Conservation (phyloP, 345 rosid species). For the Ceriops decandra region DNA sequence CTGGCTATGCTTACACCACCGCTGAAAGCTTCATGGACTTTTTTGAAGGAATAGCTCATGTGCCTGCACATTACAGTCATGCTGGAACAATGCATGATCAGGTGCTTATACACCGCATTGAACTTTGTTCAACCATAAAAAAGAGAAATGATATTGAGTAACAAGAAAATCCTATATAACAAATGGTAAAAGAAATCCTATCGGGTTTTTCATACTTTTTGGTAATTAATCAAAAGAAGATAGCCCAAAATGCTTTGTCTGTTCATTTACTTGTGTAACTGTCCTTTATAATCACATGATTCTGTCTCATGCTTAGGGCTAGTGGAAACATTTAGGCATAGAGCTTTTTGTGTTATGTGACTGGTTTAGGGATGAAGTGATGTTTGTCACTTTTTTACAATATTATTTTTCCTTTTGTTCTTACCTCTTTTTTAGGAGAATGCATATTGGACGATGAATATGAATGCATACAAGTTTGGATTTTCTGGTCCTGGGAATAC, state of each 20-base stretch:
- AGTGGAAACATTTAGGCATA: too few species aligned
- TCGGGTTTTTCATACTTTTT: constrained; percentile 17
- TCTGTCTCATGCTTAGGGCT: too few species aligned
- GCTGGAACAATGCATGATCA: constrained; percentile 42
- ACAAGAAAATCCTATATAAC: background rate
- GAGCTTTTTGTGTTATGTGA: background rate
- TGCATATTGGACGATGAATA: constrained; percentile 45
- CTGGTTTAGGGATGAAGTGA: background rate
- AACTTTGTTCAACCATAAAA: too few species aligned
- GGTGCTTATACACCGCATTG: constrained; percentile 25
- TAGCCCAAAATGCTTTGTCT: constrained; percentile 5
- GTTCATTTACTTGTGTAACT: too few species aligned
- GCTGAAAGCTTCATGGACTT: constrained; percentile 60
- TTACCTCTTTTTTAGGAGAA: constrained; percentile 36
- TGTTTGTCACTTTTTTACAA: background rate
- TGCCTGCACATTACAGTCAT: constrained; percentile 36
- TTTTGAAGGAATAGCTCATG: constrained; percentile 47
- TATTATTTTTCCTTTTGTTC: background rate
- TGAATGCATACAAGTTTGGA: constrained; percentile 59
- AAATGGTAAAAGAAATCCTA: constrained; percentile 1
- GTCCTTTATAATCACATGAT: too few species aligned
- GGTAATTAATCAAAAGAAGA: constrained; percentile 11
- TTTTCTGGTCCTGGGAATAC: constrained; percentile 45
- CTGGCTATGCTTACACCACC: constrained; percentile 51
- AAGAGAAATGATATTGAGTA: too few species aligned